Evolutionary conservation across 306 rosid genomes (phyloP).

Genomic region (Corylus americana): DNA sequence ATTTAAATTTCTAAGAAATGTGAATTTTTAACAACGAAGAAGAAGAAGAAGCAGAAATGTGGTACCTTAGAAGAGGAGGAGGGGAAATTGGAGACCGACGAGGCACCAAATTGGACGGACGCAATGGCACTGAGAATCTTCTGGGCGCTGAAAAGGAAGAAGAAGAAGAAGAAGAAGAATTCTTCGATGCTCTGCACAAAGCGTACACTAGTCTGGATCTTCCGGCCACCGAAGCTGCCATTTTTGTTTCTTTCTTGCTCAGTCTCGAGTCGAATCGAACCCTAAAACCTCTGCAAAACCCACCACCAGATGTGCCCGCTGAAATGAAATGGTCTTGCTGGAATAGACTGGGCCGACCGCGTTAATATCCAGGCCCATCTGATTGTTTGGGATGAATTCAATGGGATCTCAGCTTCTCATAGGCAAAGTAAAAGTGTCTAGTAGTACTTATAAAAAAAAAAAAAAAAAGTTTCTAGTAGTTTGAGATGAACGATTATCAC

Average conservation of each 20-base stretch:
- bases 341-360: not conserved
- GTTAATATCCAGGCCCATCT: too few relatives aligned
- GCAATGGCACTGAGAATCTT: constrained; percentile 10
- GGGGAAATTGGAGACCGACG: constrained; percentile 11
- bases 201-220: constrained; percentile 30
- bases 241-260: not conserved
- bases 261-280: not conserved
- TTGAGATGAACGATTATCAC: too few relatives aligned
- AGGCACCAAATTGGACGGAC: constrained; percentile 27
- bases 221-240: constrained; percentile 46
- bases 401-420: too few relatives aligned
- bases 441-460: too few relatives aligned
- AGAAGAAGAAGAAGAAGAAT: not conserved
- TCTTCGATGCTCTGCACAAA: constrained; percentile 23
- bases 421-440: too few relatives aligned
- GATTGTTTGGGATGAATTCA: too few relatives aligned
- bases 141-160: not conserved
- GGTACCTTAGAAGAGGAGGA: constrained; percentile 31
- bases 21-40: not conserved
- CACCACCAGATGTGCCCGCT: not conserved
- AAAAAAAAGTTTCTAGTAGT: too few relatives aligned
- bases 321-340: not conserved
- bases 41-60: constrained; percentile 6
- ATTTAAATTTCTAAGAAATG: not conserved
- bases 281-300: constrained; percentile 40